Evolutionary conservation across 768 basidiomycete genomes (phyloP).

Genomic region (Sistotremastrum suecicum): DNA sequence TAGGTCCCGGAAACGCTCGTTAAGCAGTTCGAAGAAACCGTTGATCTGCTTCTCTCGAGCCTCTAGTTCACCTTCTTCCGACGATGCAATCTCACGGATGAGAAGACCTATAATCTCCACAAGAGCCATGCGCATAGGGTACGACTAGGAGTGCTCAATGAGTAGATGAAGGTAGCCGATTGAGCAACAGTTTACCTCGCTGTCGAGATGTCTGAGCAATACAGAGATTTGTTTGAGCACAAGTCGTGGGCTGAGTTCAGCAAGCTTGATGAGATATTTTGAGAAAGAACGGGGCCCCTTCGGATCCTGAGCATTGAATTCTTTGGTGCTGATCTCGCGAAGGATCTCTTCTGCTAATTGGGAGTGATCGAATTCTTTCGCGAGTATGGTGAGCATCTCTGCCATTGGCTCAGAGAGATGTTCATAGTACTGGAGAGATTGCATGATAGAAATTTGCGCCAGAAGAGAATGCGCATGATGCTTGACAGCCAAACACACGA

Average conservation of each 20-base stretch:
- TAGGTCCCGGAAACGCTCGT: constrained; percentile 77
- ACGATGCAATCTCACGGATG: constrained; percentile 62
- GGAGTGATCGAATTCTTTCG: constrained; percentile 75
- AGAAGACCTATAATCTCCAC: constrained; percentile 81
- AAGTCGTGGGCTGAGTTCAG: constrained; percentile 64
- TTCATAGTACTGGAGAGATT: constrained; percentile 85
- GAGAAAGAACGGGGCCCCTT: constrained; percentile 83
- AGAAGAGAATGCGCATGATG: constrained; percentile 72
- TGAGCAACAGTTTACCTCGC: constrained; percentile 44
- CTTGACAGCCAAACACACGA: constrained; percentile 86
- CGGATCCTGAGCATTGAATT: constrained; percentile 66
- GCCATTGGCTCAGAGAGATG: constrained; percentile 93
- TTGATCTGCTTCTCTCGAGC: constrained; percentile 57
- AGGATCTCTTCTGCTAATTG: constrained; percentile 88
- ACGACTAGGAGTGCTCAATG: constrained; percentile 39
- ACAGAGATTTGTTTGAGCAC: constrained; percentile 85
- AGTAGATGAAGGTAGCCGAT: constrained; percentile 1
- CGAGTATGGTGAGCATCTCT: constrained; percentile 66
- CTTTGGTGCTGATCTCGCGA: constrained; percentile 69
- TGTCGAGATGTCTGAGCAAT: constrained; percentile 75
- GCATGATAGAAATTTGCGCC: constrained; percentile 84
- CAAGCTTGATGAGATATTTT: constrained; percentile 66
- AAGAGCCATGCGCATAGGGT: constrained; percentile 91
- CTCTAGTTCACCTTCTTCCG: constrained; percentile 25
- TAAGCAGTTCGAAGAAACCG: constrained; percentile 67